These are phyloP conservation scores for Quercus robur DNA, from an alignment of 306 rosid genomes.

Conservation along the genomic window DNA sequence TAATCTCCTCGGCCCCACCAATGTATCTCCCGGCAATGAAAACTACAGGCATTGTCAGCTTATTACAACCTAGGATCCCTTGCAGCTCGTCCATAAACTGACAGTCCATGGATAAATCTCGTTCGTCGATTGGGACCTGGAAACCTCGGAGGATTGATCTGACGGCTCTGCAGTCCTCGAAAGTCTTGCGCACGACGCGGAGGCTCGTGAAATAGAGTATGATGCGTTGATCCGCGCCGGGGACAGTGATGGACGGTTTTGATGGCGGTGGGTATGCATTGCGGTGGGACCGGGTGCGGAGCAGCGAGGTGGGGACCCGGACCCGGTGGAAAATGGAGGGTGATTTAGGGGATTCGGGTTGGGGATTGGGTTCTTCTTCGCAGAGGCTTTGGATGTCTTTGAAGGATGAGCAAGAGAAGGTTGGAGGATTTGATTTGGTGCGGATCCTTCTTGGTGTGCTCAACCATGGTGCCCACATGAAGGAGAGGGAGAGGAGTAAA, in stretches of 20 bases:
- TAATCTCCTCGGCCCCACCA: slow-evolving; percentile 73
- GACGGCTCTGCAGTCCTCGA: slow-evolving; percentile 63
- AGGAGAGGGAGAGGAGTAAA: not conserved
- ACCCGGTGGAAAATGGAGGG: slow-evolving; percentile 66
- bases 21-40: slow-evolving; percentile 59
- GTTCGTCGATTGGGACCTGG: slow-evolving; percentile 64
- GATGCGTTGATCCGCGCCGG: slow-evolving; percentile 42
- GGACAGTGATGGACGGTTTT: slow-evolving; percentile 9
- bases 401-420: slow-evolving; percentile 60
- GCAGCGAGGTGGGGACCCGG: slow-evolving; percentile 42
- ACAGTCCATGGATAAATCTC: slow-evolving; percentile 76
- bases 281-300: slow-evolving; percentile 38
- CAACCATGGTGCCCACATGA: slow-evolving; percentile 81
- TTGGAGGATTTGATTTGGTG: slow-evolving; percentile 14
- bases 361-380: slow-evolving; percentile 36
- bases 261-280: not conserved
- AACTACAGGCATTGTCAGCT: slow-evolving; percentile 51
- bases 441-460: slow-evolving; percentile 52
- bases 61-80: slow-evolving; percentile 37
- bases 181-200: slow-evolving; percentile 77
- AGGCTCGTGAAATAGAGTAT: slow-evolving; percentile 80
- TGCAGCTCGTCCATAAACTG: slow-evolving; percentile 53
- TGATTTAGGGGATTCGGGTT: slow-evolving; percentile 37
- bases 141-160: slow-evolving; percentile 61
- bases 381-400: slow-evolving; percentile 65